These are phyloP conservation scores for Podila epigama DNA, from an alignment of 192 early-diverging fungal genomes.

Conservation along the genomic window DNA sequence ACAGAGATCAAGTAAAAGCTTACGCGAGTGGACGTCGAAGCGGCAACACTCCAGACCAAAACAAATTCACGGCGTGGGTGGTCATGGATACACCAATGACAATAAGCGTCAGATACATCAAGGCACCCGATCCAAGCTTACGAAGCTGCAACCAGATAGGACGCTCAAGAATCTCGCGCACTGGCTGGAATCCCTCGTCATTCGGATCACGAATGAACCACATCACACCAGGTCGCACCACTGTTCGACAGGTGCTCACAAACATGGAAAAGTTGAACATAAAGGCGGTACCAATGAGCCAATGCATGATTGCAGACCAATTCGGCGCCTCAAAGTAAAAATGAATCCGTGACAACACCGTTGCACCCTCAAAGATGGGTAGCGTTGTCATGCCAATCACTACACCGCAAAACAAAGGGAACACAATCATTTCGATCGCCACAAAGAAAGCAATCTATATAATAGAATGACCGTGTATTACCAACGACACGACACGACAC, in stretches of 20 bases:
- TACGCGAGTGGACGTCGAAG: constrained; percentile 72
- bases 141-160: constrained; percentile 77
- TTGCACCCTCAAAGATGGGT: constrained; percentile 74
- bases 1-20: constrained; percentile 23
- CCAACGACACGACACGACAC: no score
- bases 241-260: constrained; percentile 78
- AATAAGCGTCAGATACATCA: constrained; percentile 88
- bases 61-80: constrained; percentile 38
- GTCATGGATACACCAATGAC: constrained; percentile 74
- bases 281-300: constrained; percentile 92
- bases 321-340: constrained; percentile 70
- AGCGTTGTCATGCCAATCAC: constrained; percentile 85
- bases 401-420: constrained; percentile 89
- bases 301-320: constrained; percentile 82
- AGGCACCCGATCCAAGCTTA: constrained; percentile 81
- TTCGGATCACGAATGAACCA: constrained; percentile 99
- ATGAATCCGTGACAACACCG: constrained; percentile 58
- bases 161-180: constrained; percentile 90
- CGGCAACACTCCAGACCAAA: constrained; percentile 59
- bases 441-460: constrained; percentile 84
- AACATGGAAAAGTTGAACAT: constrained; percentile 95
- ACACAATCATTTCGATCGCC: constrained; percentile 83
- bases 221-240: constrained; percentile 92
- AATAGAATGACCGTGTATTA: no score
- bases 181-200: constrained; percentile 93